Evolutionary conservation across 2,329 filamentous ascomycete species (phyloP).

Genomic region (Aspergillus cejpii): DNA sequence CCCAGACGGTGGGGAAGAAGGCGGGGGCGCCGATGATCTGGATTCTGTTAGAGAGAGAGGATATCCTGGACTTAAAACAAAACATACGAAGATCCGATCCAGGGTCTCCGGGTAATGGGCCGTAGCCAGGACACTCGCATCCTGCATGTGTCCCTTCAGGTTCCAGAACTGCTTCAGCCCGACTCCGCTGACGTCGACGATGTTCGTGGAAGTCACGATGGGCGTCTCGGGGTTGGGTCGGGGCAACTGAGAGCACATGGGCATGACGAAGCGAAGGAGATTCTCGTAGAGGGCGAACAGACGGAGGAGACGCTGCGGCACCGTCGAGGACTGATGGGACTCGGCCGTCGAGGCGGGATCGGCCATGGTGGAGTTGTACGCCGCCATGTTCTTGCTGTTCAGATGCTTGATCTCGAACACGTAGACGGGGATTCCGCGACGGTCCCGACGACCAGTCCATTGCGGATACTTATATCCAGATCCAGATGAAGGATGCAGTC

Average conservation of each 20-base stretch:
- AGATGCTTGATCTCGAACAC: slow-evolving; percentile 80
- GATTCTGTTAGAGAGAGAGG: not conserved
- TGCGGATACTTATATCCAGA: slow-evolving; percentile 64
- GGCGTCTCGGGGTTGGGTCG: slow-evolving; percentile 71
- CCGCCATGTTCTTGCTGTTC: slow-evolving; percentile 70
- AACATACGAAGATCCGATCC: slow-evolving; percentile 64
- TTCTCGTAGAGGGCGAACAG: slow-evolving; percentile 93
- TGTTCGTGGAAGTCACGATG: slow-evolving; percentile 87
- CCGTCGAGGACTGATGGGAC: slow-evolving; percentile 52
- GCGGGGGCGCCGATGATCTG: slow-evolving; percentile 79
- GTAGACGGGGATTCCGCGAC: slow-evolving; percentile 84
- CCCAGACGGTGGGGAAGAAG: slow-evolving; percentile 87
- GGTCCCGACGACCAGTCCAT: slow-evolving; percentile 88
- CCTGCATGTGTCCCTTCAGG: slow-evolving; percentile 87
- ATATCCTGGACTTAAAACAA: too few relatives aligned
- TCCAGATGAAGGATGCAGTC: slow-evolving; percentile 1
- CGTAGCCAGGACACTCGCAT: slow-evolving; percentile 78
- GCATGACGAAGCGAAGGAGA: slow-evolving; percentile 77
- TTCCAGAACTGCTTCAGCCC: slow-evolving; percentile 95
- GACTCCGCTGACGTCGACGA: slow-evolving; percentile 84
- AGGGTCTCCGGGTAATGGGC: slow-evolving; percentile 93
- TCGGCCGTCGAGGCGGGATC: slow-evolving; percentile 47
- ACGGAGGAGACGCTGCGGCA: slow-evolving; percentile 67
- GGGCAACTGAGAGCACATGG: slow-evolving; percentile 72
- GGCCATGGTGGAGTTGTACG: slow-evolving; percentile 57